Evolutionary conservation across 768 basidiomycete species (phyloP).

Genomic region (Naganishia randhawae): DNA sequence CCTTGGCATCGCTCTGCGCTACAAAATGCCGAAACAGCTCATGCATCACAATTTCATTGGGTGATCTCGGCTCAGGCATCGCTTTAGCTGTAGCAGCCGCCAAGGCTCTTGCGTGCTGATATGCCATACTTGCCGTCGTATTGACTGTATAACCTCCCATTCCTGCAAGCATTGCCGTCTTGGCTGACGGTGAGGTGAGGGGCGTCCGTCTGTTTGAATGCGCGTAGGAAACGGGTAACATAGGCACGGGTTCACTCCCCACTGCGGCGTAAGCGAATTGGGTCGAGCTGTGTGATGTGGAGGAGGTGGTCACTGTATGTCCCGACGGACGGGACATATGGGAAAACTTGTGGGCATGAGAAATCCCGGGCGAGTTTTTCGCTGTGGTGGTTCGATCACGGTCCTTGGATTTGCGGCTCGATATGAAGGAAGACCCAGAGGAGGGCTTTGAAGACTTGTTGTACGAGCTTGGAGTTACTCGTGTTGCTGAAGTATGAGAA

Average conservation of each 20-base stretch:
- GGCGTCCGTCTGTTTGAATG: slow-evolving; percentile 11
- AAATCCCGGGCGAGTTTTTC: slow-evolving; percentile 5
- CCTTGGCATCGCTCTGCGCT: slow-evolving; percentile 16
- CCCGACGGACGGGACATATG: slow-evolving; percentile 13
- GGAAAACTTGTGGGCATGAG: slow-evolving; percentile 13
- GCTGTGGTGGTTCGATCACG: slow-evolving; percentile 7
- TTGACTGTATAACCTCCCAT: neutral
- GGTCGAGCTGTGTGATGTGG: slow-evolving; percentile 11
- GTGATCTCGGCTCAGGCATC: slow-evolving; percentile 27
- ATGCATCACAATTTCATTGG: slow-evolving; percentile 29
- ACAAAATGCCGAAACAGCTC: slow-evolving; percentile 29
- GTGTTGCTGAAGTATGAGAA: neutral
- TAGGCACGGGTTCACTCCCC: neutral
- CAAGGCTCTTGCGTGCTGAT: slow-evolving; percentile 13
- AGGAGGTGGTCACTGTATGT: slow-evolving; percentile 17
- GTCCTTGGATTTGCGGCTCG: slow-evolving; percentile 14
- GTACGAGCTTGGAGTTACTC: slow-evolving; percentile 20
- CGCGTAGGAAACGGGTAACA: slow-evolving; percentile 9
- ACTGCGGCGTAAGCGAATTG: slow-evolving; percentile 17
- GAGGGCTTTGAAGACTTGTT: slow-evolving; percentile 15
- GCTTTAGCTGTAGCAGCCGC: slow-evolving; percentile 5
- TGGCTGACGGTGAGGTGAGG: slow-evolving; percentile 5
- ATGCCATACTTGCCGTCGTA: slow-evolving; percentile 7
- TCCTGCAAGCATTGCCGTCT: slow-evolving; percentile 14
- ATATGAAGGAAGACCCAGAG: slow-evolving; percentile 17